phyloP scores from a whole-genome alignment of 768 basidiomycete genomes.

The Podaxis carcinomalis region DNA sequence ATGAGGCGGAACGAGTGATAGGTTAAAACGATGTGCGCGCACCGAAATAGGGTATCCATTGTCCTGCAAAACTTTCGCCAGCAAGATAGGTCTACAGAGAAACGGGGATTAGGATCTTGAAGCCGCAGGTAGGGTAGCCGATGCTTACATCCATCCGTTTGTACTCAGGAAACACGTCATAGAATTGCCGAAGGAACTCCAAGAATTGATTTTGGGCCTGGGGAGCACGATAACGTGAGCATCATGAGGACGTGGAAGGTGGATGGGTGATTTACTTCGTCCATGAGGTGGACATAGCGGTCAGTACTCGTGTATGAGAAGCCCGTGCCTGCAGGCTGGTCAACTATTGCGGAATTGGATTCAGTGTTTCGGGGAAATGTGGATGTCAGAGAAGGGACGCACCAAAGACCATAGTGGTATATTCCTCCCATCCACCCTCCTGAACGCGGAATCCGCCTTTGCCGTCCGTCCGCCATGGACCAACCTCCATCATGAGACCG shows the following conservation, averaged over 20 bases:
- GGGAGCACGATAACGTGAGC: slow-evolving; percentile 5
- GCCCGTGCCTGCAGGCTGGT: slow-evolving; percentile 96
- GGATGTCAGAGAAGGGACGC: slow-evolving; percentile 22
- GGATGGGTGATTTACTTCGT: slow-evolving; percentile 38
- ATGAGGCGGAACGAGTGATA: not conserved
- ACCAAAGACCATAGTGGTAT: slow-evolving; percentile 91
- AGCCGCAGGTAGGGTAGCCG: not conserved
- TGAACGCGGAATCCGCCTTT: slow-evolving; percentile 65
- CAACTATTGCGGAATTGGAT: slow-evolving; percentile 53
- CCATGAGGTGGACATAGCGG: slow-evolving; percentile 74
- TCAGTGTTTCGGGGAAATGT: not conserved
- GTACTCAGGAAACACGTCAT: slow-evolving; percentile 89
- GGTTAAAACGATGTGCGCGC: slow-evolving; percentile 15
- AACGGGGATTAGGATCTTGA: not conserved
- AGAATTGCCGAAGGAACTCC: slow-evolving; percentile 85
- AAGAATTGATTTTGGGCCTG: slow-evolving; percentile 78
- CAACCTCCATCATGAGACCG: slow-evolving; percentile 97
- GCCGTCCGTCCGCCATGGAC: slow-evolving; percentile 81
- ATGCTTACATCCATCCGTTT: slow-evolving; percentile 69
- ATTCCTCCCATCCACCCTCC: slow-evolving; percentile 97
- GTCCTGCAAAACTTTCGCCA: slow-evolving; percentile 96
- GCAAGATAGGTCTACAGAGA: slow-evolving; percentile 80
- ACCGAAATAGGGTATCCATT: slow-evolving; percentile 97
- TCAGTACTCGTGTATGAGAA: slow-evolving; percentile 88
- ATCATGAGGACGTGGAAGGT: not conserved